These are phyloP conservation scores for Paramecium caudatum DNA, from an alignment of 73 alveolate genomes.

Conservation along the genomic window DNA sequence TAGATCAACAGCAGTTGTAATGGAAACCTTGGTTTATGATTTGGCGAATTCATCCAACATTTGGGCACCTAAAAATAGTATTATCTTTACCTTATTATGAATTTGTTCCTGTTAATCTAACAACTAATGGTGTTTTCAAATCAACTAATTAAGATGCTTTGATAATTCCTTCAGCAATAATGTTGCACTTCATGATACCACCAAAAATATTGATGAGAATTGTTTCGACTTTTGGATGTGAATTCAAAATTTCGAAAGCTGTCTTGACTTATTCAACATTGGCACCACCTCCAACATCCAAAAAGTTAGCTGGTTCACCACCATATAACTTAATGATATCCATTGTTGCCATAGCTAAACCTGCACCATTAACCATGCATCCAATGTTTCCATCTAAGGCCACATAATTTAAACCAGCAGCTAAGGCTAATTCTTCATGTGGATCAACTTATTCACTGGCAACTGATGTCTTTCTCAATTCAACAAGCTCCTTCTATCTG, in stretches of 20 bases:
- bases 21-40: constrained; percentile 17
- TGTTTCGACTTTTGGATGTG: constrained; percentile 88
- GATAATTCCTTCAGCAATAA: constrained; percentile 93
- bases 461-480: constrained; percentile 80
- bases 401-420: constrained; percentile 87
- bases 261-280: constrained; percentile 81
- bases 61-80: not conserved
- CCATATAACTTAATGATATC: constrained; percentile 90
- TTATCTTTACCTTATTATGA: constrained; percentile 81
- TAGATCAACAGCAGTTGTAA: constrained; percentile 49
- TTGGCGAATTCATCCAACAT: constrained; percentile 53
- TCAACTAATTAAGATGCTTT: constrained; percentile 88
- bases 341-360: constrained; percentile 99
- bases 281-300: constrained; percentile 98
- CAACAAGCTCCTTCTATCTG: constrained; percentile 82
- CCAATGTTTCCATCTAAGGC: constrained; percentile 94
- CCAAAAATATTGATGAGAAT: constrained; percentile 92
- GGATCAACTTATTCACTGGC: constrained; percentile 80
- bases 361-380: constrained; percentile 99
- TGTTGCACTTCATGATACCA: constrained; percentile 93
- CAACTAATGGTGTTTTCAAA: constrained; percentile 91
- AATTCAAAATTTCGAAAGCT: constrained; percentile 83
- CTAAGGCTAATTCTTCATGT: constrained; percentile 84
- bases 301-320: constrained; percentile 98
- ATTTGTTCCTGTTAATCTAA: constrained; percentile 93